Conservation (phyloP, 805 yeast genomes). For the Alloascoidea hylecoeti region DNA sequence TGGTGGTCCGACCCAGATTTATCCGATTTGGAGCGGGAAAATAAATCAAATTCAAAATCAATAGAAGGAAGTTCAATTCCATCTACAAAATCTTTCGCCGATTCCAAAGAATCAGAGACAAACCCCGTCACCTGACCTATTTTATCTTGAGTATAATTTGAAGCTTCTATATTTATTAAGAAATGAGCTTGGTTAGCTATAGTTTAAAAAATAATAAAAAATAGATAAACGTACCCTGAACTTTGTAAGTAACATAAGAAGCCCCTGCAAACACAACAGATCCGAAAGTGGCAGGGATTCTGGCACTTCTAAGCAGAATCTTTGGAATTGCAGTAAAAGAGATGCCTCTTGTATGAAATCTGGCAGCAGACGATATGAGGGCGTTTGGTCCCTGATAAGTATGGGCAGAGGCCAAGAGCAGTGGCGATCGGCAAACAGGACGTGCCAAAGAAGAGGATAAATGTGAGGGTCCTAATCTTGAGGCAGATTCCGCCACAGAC, state of each 20-base stretch:
- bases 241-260: constrained; percentile 81
- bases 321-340: constrained; percentile 29
- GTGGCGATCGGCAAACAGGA: neutral
- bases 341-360: constrained; percentile 6
- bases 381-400: neutral
- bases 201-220: constrained; percentile 1
- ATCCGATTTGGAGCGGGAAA: constrained; percentile 8
- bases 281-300: constrained; percentile 72
- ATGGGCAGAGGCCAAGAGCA: neutral
- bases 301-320: constrained; percentile 36
- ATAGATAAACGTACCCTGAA: constrained; percentile 26
- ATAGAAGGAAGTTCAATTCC: constrained; percentile 6
- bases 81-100: constrained; percentile 40
- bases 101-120: constrained; percentile 19
- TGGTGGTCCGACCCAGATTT: constrained; percentile 12
- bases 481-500: too few species aligned
- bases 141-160: constrained; percentile 54
- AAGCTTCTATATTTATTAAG: constrained; percentile 36
- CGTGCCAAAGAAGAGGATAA: neutral
- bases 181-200: neutral
- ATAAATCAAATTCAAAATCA: constrained; percentile 13
- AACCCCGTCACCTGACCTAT: constrained; percentile 44
- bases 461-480: too few species aligned
- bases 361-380: neutral
- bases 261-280: constrained; percentile 93